Base-by-base conservation (phyloP, 192 early-diverging fungal species). In the Gigaspora rosea region DNA sequence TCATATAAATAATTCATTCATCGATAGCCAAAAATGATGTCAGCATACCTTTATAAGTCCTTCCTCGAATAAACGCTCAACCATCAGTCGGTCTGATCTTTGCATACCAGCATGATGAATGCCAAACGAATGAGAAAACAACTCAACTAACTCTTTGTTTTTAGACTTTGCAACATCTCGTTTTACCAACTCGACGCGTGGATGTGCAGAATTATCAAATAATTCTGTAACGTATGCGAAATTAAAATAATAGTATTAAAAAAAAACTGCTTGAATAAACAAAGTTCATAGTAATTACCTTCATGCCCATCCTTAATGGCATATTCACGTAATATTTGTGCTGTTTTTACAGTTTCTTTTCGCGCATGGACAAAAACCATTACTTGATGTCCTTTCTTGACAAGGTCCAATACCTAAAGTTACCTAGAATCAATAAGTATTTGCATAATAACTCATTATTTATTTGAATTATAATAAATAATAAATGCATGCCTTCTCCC, bases 351-450 rank as follows among this genome's bases (percentile, higher is more conserved):
- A 7, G 98, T 98, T 69, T 98, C 98, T 79, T 98, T 98, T 57
- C 97, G 91, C 6, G 98, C 89, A 77, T 99, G 97, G 48, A 99
- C 98, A 90, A 99, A 99, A 8, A 99, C 95, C 96, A 99, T 98
- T 33, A 99, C 96, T 82, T 99, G 98, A 82, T 96, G 91, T 0
- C 94, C 95, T 33, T 92, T 89, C 0, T 88, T 86, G 51, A 99
- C 91, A 13, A 94, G 82, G 20, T 86, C 84, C 27, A 81, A 80
- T 27, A 91, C 91, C 83, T 84, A 71, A 20, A 36, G n/a, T 69
- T 65, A 8, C 62, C 56, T 12, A 47, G 16, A 47, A 51, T 35
- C 11, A 11, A 56, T 56, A 18, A 11, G 12, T 11, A 56, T 41
- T 41, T 41, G 10, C n/a, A n/a, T 51, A 35, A 47, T 58, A 54